Percentiles rank a stretch among this genome's conserved stretches.
Evolutionary conservation across 192 early-diverging fungal species (phyloP).

Genomic region (Rhizophagus prolifer): DNA sequence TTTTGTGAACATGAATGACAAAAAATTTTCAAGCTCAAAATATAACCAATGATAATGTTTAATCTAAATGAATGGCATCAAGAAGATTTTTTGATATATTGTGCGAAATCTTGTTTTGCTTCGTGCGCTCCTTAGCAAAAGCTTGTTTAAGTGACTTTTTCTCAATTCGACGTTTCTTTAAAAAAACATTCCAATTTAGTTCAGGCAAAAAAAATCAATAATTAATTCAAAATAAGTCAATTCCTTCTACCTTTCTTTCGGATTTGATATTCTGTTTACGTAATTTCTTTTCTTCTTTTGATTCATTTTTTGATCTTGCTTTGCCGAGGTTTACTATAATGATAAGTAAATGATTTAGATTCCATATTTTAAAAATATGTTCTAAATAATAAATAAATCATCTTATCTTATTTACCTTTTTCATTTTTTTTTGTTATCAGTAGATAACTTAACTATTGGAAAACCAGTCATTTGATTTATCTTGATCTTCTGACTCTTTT

Average conservation of each 20-base stretch:
- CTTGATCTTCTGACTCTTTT: constrained; percentile 48
- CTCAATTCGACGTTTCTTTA: constrained; percentile 58
- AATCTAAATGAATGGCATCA: constrained; percentile 49
- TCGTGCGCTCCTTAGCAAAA: constrained; percentile 68
- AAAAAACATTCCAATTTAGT: not conserved
- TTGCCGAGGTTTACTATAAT: constrained; percentile 63
- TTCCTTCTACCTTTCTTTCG: constrained; percentile 61
- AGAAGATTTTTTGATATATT: constrained; percentile 48
- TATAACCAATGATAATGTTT: not conserved
- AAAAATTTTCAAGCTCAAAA: not conserved
- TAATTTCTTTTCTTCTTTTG: constrained; percentile 87
- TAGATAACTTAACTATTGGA: constrained; percentile 43
- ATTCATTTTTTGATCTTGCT: constrained; percentile 79
- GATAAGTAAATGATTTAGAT: not conserved
- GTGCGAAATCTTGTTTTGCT: constrained; percentile 58
- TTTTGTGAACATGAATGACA: no score
- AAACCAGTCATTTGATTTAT: constrained; percentile 73
- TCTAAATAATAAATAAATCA: not conserved
- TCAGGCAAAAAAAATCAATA: not conserved
- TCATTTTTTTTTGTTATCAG: constrained; percentile 30
- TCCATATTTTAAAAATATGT: not conserved
- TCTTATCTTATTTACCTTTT: constrained; percentile 14
- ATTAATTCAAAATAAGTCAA: not conserved
- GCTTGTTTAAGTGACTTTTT: constrained; percentile 83
- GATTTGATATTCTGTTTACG: constrained; percentile 88